A percentile compares a stretch with the other conserved stretches of the same genome.
These are phyloP conservation scores for Wickerhamiella lipophila DNA, from an alignment of 805 yeast species.

Conservation along the genomic window DNA sequence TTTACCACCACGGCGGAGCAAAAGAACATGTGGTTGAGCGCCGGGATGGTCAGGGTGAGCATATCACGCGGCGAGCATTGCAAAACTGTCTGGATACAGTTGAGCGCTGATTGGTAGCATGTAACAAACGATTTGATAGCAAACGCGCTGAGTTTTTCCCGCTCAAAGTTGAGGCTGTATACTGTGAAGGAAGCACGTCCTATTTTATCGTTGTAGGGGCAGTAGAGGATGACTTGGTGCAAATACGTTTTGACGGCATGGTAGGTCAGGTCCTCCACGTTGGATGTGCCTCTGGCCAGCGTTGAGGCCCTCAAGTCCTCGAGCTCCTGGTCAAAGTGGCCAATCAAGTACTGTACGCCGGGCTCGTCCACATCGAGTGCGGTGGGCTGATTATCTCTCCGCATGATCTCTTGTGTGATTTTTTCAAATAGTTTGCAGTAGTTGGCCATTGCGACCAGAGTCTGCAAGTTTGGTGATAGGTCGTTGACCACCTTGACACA, in stretches of 20 bases:
- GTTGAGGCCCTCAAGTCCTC: constrained; percentile 15
- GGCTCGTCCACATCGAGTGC: constrained; percentile 29
- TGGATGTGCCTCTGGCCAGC: constrained; percentile 18
- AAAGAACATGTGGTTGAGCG: constrained; percentile 23
- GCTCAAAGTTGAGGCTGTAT: constrained; percentile 23
- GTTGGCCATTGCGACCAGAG: constrained; percentile 32
- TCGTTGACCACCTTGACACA: constrained; percentile 35
- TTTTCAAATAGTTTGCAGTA: constrained; percentile 46
- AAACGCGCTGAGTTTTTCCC: constrained; percentile 19
- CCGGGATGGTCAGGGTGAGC: constrained; percentile 38
- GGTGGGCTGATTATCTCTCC: constrained; percentile 33
- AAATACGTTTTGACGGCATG: constrained; percentile 38
- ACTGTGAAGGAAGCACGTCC: constrained; percentile 30
- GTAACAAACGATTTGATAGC: constrained; percentile 22
- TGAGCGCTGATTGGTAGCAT: constrained; percentile 21
- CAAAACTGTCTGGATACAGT: constrained; percentile 18
- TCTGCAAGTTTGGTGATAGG: background rate
- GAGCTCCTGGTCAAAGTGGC: constrained; percentile 41
- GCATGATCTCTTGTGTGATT: constrained; percentile 29
- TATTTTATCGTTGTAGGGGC: constrained; percentile 17
- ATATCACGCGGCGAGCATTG: constrained; percentile 32
- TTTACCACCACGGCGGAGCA: constrained; percentile 26
- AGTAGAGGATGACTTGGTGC: constrained; percentile 28
- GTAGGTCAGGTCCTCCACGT: constrained; percentile 34
- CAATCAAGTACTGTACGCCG: constrained; percentile 32